phyloP scores from a whole-genome alignment of 768 basidiomycete species.

The Hypholoma fasciculare region DNA sequence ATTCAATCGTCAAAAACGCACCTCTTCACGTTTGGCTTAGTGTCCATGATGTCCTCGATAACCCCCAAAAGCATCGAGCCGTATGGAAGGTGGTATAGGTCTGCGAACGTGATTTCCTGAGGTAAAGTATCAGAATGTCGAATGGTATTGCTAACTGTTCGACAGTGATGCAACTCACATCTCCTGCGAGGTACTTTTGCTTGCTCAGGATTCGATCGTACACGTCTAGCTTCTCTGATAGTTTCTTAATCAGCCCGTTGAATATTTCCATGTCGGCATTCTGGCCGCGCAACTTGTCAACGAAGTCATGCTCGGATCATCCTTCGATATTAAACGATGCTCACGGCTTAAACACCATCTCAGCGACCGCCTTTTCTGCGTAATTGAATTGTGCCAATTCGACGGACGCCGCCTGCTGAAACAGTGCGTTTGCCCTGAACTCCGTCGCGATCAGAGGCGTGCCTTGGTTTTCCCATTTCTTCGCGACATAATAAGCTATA shows the following conservation, averaged over 20 bases:
- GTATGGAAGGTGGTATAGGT: slow-evolving; percentile 46
- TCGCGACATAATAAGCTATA: slow-evolving; percentile 57
- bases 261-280: slow-evolving; percentile 18
- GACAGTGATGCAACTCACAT: slow-evolving; percentile 33
- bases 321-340: slow-evolving; percentile 11
- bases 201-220: slow-evolving; percentile 56
- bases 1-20: slow-evolving; percentile 15
- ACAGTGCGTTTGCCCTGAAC: slow-evolving; percentile 37
- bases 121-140: not conserved
- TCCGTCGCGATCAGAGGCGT: slow-evolving; percentile 51
- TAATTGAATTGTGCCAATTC: slow-evolving; percentile 55
- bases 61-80: slow-evolving; percentile 23
- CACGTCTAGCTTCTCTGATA: slow-evolving; percentile 38
- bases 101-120: slow-evolving; percentile 45
- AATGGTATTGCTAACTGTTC: not conserved
- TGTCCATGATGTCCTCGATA: slow-evolving; percentile 31
- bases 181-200: slow-evolving; percentile 56
- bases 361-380: slow-evolving; percentile 37
- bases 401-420: slow-evolving; percentile 49
- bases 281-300: slow-evolving; percentile 5
- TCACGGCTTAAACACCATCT: slow-evolving; percentile 56
- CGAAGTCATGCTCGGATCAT: not conserved
- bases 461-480: slow-evolving; percentile 54
- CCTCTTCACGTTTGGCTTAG: slow-evolving; percentile 46
- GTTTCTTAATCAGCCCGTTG: slow-evolving; percentile 25